phyloP scores from a whole-genome alignment of 2,329 filamentous ascomycete species.

The Talaromyces funiculosus region DNA sequence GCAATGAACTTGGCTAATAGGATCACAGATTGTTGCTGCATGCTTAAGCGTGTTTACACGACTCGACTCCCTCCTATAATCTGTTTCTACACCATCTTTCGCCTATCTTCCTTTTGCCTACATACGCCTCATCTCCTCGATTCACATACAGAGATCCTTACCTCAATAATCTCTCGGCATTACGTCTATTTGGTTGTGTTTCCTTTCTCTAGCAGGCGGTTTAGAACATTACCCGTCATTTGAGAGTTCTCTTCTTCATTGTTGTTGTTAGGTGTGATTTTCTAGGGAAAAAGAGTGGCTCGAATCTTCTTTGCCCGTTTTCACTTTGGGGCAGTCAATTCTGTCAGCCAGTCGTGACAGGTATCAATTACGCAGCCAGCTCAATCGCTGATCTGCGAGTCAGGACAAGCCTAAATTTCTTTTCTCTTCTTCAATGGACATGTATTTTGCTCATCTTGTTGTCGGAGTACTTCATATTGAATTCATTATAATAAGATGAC shows the following conservation, averaged over 20 bases:
- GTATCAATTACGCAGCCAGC: neutral
- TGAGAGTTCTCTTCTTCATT: conserved; percentile 5
- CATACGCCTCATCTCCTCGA: conserved; percentile 4
- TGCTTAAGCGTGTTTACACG: conserved; percentile 96
- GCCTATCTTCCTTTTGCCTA: conserved; percentile 7
- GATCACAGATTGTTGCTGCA: conserved; percentile 68
- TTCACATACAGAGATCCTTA: neutral
- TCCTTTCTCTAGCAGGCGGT: conserved; percentile 11
- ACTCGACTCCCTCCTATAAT: conserved; percentile 84
- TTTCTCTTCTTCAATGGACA: conserved; percentile 14
- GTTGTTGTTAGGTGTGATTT: conserved; percentile 9
- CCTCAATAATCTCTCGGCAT: conserved; percentile 2
- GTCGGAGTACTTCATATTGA: conserved; percentile 7
- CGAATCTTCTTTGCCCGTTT: neutral
- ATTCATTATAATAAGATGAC: conserved; percentile 10
- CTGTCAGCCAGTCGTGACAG: neutral
- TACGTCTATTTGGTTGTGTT: neutral
- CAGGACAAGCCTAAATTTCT: conserved; percentile 1
- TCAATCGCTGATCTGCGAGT: neutral
- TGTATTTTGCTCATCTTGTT: conserved; percentile 14
- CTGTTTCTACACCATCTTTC: conserved; percentile 1
- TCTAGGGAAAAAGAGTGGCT: neutral
- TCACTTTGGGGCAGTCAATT: neutral
- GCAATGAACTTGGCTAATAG: conserved; percentile 12
- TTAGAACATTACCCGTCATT: conserved; percentile 12